phyloP scores from a whole-genome alignment of 2,329 filamentous ascomycete species.

The Ophiostoma ips region DNA sequence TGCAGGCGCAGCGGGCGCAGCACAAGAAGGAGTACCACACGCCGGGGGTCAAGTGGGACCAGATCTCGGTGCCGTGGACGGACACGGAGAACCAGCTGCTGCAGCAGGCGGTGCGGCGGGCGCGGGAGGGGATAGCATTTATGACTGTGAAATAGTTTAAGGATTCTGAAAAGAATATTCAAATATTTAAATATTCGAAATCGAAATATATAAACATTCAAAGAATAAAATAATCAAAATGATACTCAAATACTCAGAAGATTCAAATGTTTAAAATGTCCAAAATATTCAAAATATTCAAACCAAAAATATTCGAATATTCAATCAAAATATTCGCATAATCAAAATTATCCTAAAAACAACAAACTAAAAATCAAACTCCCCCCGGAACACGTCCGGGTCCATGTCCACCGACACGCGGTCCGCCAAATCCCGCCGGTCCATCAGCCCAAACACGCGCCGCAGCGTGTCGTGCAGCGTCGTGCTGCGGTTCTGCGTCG shows the following conservation, averaged over 20 bases:
- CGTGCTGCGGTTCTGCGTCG: constrained; percentile 89
- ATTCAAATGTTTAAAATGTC: no score
- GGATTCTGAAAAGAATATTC: no score
- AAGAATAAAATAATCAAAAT: no score
- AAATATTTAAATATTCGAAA: no score
- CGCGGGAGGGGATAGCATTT: constrained; percentile 50
- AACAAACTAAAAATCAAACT: constrained; percentile 61
- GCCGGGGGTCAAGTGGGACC: constrained; percentile 50
- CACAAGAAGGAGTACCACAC: constrained; percentile 52
- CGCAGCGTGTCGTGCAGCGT: constrained; percentile 91
- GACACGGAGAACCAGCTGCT: constrained; percentile 51
- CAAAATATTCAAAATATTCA: no score
- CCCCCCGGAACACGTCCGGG: constrained; percentile 72
- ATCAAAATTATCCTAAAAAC: no score
- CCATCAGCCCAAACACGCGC: constrained; percentile 95
- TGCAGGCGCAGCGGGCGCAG: constrained; percentile 45
- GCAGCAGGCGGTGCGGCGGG: constrained; percentile 39
- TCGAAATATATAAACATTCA: no score
- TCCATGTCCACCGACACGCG: constrained; percentile 82
- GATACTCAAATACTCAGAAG: no score
- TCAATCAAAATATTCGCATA: neutral
- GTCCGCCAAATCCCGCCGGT: constrained; percentile 72
- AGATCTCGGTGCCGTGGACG: constrained; percentile 54
- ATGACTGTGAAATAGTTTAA: constrained; percentile 40
- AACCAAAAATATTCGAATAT: no score